Evolutionary conservation across 176 grass and related monocot species (phyloP), one percentile per base, ranked within the genome.

Genomic region (Triticum monococcum): DNA sequence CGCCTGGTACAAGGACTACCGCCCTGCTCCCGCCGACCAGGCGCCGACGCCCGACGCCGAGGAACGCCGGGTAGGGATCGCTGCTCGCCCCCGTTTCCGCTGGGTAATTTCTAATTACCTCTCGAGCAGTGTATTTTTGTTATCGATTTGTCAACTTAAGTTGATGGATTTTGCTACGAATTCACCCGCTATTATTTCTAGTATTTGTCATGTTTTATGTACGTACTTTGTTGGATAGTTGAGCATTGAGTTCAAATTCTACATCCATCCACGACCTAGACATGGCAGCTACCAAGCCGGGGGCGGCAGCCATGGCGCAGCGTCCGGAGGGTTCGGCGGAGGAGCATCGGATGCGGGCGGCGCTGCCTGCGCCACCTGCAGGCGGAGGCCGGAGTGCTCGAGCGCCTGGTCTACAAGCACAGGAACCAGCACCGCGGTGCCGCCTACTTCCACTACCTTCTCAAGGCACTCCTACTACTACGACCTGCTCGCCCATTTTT

Each of bases 371-470:
- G 69, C 25, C 85, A 85, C 56, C 81, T 91, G 26, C 81, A 94
- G 41, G 71, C 26, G 7, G 92, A 94, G 87, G 84, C 72, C 0
- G 85, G 85, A 11, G 81, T 94, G 64, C 87, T 94, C 12, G 92
- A 94, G 79, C 87, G 92, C 14, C 88, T 94, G 12, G 87, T 91
- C 80, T 89, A 94, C 85, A 94, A 89, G 73, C 78, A 89, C 74
- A 79, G 90, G 32, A 94, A 91, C 83, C 89, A 91, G 60, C 92
- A 94, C 79, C 92, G 85, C 14, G 65, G 78, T 48, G 65, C 78
- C 66, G 32, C 87, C 5, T 91, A 94, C 85, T 94, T 94, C 80
- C 92, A 91, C 67, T 94, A 89, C 78, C 89, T 94, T 72, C 64
- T 89, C 67, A 91, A 89, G 92, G 92, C 40, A 86, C 81, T 83